Conservation (phyloP, 164 flowering plant genomes). For the Magnolia kwangsiensis region DNA sequence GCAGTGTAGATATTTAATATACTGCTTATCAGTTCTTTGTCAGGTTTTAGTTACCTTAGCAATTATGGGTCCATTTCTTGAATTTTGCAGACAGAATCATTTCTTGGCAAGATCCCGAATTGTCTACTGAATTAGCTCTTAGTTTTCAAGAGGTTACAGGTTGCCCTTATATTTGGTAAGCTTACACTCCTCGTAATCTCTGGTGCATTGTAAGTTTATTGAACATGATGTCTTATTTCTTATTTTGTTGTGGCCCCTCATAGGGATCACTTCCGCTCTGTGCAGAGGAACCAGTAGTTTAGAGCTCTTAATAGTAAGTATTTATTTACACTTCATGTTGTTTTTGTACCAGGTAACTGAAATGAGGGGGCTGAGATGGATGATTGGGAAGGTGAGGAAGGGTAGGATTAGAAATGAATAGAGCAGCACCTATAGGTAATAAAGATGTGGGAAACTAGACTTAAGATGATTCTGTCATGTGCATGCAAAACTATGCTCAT, state of each 20-base stretch:
- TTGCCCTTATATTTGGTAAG: constrained; percentile 83
- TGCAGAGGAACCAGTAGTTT: constrained; percentile 25
- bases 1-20: neutral
- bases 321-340: neutral
- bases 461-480: too few species aligned
- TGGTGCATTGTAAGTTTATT: neutral
- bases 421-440: too few species aligned
- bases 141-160: constrained; percentile 91
- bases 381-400: too few species aligned
- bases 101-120: constrained; percentile 90
- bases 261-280: constrained; percentile 35
- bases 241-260: neutral
- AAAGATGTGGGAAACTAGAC: too few species aligned
- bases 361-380: too few species aligned
- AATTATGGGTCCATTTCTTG: neutral
- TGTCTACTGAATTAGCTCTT: constrained; percentile 78
- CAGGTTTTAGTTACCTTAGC: neutral
- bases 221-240: neutral
- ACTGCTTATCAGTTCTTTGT: neutral
- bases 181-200: neutral
- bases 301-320: constrained; percentile 26
- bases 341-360: neutral
- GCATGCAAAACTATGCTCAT: too few species aligned
- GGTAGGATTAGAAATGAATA: too few species aligned
- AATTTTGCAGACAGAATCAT: constrained; percentile 72